These are phyloP conservation scores for Colletotrichum spaethianum DNA, from an alignment of 2,329 filamentous ascomycete species.

Conservation along the genomic window DNA sequence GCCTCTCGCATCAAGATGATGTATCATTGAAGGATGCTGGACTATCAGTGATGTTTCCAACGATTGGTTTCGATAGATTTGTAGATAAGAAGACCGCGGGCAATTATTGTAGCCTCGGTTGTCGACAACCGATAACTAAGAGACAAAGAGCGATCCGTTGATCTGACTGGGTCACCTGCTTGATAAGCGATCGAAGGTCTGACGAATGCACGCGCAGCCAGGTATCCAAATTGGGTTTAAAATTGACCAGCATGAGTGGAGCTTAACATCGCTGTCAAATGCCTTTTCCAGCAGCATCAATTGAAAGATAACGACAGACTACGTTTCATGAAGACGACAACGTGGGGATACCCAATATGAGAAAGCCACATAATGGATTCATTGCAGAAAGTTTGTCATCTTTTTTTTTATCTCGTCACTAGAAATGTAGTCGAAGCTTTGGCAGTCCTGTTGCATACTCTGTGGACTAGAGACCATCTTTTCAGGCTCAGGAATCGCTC, in stretches of 20 bases:
- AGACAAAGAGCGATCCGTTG: too few relatives aligned
- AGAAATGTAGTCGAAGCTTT: too few relatives aligned
- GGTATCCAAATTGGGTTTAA: too few relatives aligned
- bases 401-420: too few relatives aligned
- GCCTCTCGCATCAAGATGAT: too few relatives aligned
- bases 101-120: neutral
- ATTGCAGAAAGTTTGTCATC: too few relatives aligned
- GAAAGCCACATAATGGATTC: too few relatives aligned
- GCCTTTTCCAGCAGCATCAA: neutral
- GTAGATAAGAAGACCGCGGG: neutral
- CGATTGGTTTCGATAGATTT: neutral
- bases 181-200: neutral
- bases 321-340: too few relatives aligned
- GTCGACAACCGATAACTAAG: neutral
- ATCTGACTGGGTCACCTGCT: neutral
- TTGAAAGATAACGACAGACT: neutral
- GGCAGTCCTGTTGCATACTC: too few relatives aligned
- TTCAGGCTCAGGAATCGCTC: too few relatives aligned
- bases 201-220: neutral
- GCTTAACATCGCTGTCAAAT: neutral
- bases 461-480: too few relatives aligned
- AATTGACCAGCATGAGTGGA: neutral
- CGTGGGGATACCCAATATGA: too few relatives aligned
- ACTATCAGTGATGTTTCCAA: neutral
- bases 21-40: neutral